Evolutionary conservation across 768 basidiomycete species (phyloP).

Genomic region (Auriscalpium orientale): DNA sequence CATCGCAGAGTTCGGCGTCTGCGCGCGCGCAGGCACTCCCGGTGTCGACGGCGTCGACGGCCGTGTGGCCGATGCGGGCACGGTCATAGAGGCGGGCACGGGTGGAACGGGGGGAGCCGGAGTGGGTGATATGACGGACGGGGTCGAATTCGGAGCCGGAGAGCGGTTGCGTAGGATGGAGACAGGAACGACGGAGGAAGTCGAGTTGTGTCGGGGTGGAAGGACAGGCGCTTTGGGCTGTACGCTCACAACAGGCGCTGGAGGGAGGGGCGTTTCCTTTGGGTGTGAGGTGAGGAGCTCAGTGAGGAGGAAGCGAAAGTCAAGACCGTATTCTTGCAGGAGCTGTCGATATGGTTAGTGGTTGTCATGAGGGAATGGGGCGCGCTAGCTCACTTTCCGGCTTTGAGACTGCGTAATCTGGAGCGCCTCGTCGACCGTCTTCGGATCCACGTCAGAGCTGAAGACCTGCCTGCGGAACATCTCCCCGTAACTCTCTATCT

Average conservation of each 20-base stretch:
- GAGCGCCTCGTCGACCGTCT: constrained; percentile 71
- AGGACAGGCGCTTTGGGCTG: neutral
- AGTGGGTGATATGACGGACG: neutral
- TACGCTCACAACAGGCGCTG: constrained; percentile 4
- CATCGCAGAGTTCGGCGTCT: neutral
- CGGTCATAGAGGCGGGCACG: neutral
- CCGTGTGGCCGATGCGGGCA: neutral
- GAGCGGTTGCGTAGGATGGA: constrained; percentile 4
- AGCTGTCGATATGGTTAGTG: constrained; percentile 36
- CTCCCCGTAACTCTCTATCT: constrained; percentile 75
- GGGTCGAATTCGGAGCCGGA: neutral
- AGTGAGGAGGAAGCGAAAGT: constrained; percentile 89
- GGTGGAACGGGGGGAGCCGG: neutral
- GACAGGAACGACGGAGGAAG: neutral
- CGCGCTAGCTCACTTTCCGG: constrained; percentile 54
- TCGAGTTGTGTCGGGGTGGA: neutral
- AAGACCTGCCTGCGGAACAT: constrained; percentile 91
- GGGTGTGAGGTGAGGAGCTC: constrained; percentile 51
- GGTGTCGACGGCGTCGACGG: constrained; percentile 3
- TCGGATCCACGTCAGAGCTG: constrained; percentile 64
- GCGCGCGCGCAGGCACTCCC: constrained; percentile 4
- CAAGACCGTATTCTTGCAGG: constrained; percentile 87
- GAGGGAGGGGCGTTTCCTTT: constrained; percentile 20
- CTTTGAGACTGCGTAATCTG: constrained; percentile 75
- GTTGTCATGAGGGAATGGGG: neutral